Conservation (phyloP, 306 rosid species). For the Quercus wislizeni region DNA sequence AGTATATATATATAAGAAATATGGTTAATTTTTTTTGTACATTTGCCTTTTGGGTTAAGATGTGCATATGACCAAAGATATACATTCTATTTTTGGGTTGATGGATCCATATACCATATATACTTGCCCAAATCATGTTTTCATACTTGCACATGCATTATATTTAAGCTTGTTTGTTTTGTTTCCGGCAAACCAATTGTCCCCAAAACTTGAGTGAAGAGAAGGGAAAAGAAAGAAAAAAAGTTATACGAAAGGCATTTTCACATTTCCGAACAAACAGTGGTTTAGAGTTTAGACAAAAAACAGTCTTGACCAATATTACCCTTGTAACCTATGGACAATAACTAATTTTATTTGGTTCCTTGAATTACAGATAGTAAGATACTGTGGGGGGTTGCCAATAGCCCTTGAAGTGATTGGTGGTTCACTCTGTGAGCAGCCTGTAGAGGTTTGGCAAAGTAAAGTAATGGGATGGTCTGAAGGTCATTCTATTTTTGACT, state of each 20-base stretch:
- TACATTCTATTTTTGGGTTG: too few relatives aligned
- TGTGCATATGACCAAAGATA: too few relatives aligned
- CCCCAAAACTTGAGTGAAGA: too few relatives aligned
- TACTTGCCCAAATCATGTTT: too few relatives aligned
- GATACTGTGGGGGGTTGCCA: constrained; percentile 25
- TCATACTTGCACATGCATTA: too few relatives aligned
- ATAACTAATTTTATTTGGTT: neutral
- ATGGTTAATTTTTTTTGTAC: neutral
- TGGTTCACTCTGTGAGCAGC: constrained; percentile 14
- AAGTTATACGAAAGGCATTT: too few relatives aligned
- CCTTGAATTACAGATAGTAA: constrained; percentile 25
- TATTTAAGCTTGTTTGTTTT: too few relatives aligned
- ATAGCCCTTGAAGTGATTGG: constrained; percentile 29
- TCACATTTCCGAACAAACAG: too few relatives aligned
- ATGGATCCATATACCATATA: too few relatives aligned
- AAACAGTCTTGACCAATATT: neutral
- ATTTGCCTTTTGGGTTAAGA: neutral
- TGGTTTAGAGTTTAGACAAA: neutral
- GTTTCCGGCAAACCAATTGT: too few relatives aligned
- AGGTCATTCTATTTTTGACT: constrained; percentile 14
- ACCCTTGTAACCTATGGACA: neutral
- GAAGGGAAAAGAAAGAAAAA: too few relatives aligned
- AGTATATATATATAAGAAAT: neutral
- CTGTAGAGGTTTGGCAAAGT: constrained; percentile 19
- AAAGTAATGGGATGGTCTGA: constrained; percentile 10